phyloP scores from a whole-genome alignment of 2,329 filamentous ascomycete species.

The Alternaria atra region DNA sequence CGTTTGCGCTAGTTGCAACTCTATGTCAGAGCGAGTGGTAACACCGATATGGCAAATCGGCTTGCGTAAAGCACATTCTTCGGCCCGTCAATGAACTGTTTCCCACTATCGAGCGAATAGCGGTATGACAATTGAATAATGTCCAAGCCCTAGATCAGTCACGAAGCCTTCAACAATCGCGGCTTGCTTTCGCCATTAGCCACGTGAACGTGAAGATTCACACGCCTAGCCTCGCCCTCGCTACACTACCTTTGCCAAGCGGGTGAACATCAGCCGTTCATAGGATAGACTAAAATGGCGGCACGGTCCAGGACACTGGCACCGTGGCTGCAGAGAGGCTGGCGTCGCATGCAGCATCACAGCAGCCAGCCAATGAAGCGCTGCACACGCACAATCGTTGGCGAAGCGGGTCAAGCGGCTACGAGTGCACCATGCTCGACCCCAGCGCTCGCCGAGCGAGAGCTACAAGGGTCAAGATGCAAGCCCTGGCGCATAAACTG shows the following conservation, averaged over 20 bases:
- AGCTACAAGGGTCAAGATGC: slow-evolving; percentile 4
- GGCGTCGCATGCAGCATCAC: slow-evolving; percentile 35
- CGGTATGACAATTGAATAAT: slow-evolving; percentile 13
- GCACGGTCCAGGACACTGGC: slow-evolving; percentile 29
- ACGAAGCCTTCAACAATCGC: neutral
- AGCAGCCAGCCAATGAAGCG: slow-evolving; percentile 28
- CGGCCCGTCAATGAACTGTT: neutral
- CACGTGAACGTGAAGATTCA: slow-evolving; percentile 31
- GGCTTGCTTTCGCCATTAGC: slow-evolving; percentile 12
- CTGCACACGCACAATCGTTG: slow-evolving; percentile 6
- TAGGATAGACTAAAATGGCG: slow-evolving; percentile 23
- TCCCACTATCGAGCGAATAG: slow-evolving; percentile 2
- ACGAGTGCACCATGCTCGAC: slow-evolving; percentile 19
- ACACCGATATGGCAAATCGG: neutral
- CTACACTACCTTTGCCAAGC: slow-evolving; percentile 25
- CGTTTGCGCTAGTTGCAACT: slow-evolving; percentile 5
- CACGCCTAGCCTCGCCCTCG: slow-evolving; percentile 17
- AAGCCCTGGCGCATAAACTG: slow-evolving; percentile 44
- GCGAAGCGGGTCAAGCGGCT: slow-evolving; percentile 35
- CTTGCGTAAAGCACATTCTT: neutral
- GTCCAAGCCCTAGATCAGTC: neutral
- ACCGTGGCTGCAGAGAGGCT: slow-evolving; percentile 30
- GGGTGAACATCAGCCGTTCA: slow-evolving; percentile 20
- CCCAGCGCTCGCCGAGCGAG: slow-evolving; percentile 18
- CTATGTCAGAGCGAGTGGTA: neutral